These are phyloP conservation scores for Ascocoryne sarcoides DNA, from an alignment of 2,329 filamentous ascomycete species.

Conservation along the genomic window DNA sequence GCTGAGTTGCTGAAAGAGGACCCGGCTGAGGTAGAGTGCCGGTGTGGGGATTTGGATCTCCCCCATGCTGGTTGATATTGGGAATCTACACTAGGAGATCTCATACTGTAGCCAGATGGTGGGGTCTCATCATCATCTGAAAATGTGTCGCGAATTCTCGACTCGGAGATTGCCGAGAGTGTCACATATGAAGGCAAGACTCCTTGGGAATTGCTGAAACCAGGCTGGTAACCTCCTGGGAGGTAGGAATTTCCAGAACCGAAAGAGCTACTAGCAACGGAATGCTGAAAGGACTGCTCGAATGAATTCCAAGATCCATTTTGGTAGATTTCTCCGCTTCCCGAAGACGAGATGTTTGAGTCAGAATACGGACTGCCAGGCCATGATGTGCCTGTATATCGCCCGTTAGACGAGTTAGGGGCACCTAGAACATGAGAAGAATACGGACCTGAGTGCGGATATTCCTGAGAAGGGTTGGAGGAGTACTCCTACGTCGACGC, in stretches of 20 bases:
- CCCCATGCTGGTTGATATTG: neutral
- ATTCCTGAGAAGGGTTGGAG: neutral
- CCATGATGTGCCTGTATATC: neutral
- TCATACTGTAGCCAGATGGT: neutral
- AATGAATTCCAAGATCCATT: constrained; percentile 3
- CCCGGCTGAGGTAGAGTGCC: neutral
- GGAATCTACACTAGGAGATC: neutral
- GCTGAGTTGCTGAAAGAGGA: neutral
- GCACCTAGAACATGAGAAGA: neutral
- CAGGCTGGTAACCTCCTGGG: neutral
- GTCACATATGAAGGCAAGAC: neutral
- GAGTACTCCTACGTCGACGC: neutral
- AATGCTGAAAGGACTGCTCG: constrained; percentile 1
- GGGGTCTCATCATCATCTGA: neutral
- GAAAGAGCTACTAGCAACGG: neutral
- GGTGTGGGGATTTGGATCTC: neutral
- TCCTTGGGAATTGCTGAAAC: neutral
- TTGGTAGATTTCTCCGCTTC: neutral
- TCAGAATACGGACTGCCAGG: neutral
- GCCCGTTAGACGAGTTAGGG: neutral
- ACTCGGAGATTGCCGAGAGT: neutral
- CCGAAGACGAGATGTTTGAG: neutral
- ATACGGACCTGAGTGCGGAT: neutral
- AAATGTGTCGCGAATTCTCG: neutral
- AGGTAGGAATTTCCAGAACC: neutral